phyloP scores from a whole-genome alignment of 306 rosid species.

The Medicago arabica region DNA sequence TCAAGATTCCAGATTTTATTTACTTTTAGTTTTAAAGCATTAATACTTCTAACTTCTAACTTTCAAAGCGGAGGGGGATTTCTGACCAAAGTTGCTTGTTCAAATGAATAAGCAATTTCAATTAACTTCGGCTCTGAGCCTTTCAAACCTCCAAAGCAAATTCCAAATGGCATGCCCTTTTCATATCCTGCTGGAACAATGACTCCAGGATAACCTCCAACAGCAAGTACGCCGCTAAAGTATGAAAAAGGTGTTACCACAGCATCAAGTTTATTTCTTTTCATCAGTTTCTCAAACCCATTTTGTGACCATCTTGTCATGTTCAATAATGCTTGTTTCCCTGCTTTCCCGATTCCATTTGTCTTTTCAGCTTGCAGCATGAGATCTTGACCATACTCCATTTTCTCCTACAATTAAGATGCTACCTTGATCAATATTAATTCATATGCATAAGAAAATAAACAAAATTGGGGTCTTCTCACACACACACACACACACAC shows the following conservation, averaged over 20 bases:
- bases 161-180: slow-evolving; percentile 60
- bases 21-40: too few species aligned
- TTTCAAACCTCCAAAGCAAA: slow-evolving; percentile 66
- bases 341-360: slow-evolving; percentile 39
- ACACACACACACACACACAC: too few species aligned
- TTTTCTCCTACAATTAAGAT: slow-evolving; percentile 45
- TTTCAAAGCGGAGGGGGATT: slow-evolving; percentile 60
- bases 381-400: slow-evolving; percentile 44
- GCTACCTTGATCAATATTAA: not conserved
- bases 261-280: slow-evolving; percentile 51
- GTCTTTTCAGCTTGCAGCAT: slow-evolving; percentile 43
- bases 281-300: slow-evolving; percentile 52
- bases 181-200: slow-evolving; percentile 66
- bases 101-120: slow-evolving; percentile 65
- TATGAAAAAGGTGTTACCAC: slow-evolving; percentile 47
- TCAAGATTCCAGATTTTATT: too few species aligned
- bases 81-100: slow-evolving; percentile 66
- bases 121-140: slow-evolving; percentile 72
- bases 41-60: not conserved
- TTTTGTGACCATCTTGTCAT: slow-evolving; percentile 24
- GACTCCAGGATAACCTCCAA: slow-evolving; percentile 74
- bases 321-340: slow-evolving; percentile 32
- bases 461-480: not conserved
- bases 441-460: not conserved
- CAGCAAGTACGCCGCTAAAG: slow-evolving; percentile 51